phyloP scores from a whole-genome alignment of 2,329 filamentous ascomycete genomes.

The Diaporthe capsici region DNA sequence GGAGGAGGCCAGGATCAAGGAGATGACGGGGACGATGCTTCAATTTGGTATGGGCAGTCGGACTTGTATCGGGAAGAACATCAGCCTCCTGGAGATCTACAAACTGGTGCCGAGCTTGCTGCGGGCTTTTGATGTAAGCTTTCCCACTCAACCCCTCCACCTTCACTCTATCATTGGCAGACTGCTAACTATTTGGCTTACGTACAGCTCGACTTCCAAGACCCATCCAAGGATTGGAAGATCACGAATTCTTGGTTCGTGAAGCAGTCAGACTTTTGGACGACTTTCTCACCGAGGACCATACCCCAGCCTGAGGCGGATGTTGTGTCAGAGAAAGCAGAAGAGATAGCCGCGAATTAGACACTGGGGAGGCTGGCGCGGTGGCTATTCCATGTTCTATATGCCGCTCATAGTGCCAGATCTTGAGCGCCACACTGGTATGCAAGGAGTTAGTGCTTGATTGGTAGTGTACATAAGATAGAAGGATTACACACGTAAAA shows the following conservation, averaged over 20 bases:
- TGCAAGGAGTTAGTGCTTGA: background rate
- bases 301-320: conserved; percentile 55
- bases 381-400: background rate
- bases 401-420: background rate
- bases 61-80: conserved; percentile 80
- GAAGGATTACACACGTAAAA: conserved; percentile 8
- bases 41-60: conserved; percentile 80
- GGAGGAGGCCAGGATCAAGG: conserved; percentile 69
- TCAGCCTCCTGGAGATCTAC: conserved; percentile 74
- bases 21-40: conserved; percentile 79
- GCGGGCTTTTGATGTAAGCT: conserved; percentile 72
- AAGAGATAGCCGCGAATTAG: background rate
- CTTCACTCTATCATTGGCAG: conserved; percentile 52
- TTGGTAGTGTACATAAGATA: background rate
- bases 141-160: conserved; percentile 59
- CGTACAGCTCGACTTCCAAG: conserved; percentile 65
- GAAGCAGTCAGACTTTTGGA: conserved; percentile 70
- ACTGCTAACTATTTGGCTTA: background rate
- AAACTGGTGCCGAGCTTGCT: conserved; percentile 74
- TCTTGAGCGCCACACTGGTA: background rate
- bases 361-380: background rate
- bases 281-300: conserved; percentile 59
- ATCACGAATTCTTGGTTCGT: conserved; percentile 75
- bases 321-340: background rate
- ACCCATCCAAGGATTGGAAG: conserved; percentile 69